These are phyloP conservation scores for Tuber magnatum DNA, from an alignment of 495 filamentous ascomycete species.

Conservation along the genomic window DNA sequence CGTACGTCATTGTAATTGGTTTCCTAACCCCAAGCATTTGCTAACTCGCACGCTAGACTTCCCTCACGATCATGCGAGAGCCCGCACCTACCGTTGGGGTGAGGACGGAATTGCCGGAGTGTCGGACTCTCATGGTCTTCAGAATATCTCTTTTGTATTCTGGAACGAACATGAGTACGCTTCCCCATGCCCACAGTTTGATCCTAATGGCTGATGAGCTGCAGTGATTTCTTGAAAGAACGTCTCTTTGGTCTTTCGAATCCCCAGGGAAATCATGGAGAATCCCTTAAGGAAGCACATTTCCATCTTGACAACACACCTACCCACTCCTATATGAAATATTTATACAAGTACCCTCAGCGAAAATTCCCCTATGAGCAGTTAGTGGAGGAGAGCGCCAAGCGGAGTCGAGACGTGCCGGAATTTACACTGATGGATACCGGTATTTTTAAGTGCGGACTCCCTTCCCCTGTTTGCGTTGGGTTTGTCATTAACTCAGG, in stretches of 20 bases:
- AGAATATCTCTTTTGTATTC: constrained; percentile 91
- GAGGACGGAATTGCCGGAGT: constrained; percentile 97
- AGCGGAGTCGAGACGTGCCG: constrained; percentile 61
- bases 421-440: constrained; percentile 93
- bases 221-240: constrained; percentile 84
- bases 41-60: constrained; percentile 56
- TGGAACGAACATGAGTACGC: constrained; percentile 91
- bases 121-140: constrained; percentile 77
- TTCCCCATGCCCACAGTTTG: constrained; percentile 8
- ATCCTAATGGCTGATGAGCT: constrained; percentile 22
- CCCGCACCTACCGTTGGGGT: constrained; percentile 84
- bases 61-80: constrained; percentile 81
- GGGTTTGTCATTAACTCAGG: constrained; percentile 7
- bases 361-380: constrained; percentile 84
- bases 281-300: constrained; percentile 91
- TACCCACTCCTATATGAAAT: constrained; percentile 95
- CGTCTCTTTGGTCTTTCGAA: constrained; percentile 90
- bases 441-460: constrained; percentile 60
- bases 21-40: background rate
- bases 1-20: constrained; percentile 52
- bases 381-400: constrained; percentile 72
- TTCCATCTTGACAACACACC: constrained; percentile 96
- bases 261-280: constrained; percentile 91
- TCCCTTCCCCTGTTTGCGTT: background rate
- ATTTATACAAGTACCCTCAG: constrained; percentile 94